These are phyloP conservation scores for Gymnopilus junonius DNA, from an alignment of 768 basidiomycete species.

Conservation along the genomic window DNA sequence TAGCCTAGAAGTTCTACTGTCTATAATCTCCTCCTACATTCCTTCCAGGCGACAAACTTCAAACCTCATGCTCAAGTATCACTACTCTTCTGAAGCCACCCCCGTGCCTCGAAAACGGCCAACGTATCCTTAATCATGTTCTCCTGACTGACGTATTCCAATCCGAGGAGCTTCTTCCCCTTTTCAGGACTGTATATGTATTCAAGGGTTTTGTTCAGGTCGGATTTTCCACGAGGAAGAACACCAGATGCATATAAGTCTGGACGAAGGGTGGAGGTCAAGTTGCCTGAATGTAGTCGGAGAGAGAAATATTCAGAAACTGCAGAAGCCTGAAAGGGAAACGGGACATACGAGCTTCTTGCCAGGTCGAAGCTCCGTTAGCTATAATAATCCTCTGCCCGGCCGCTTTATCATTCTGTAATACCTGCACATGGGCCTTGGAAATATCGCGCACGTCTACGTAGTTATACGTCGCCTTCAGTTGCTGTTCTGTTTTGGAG, in stretches of 20 bases:
- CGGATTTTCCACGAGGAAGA: conserved; percentile 13
- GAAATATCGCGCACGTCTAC: conserved; percentile 61
- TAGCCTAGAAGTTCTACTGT: no score
- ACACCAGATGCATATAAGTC: conserved; percentile 8
- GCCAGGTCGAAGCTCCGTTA: conserved; percentile 8
- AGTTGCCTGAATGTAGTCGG: conserved; percentile 1
- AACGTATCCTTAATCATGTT: neutral
- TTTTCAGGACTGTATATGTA: conserved; percentile 9
- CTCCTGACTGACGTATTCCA: conserved; percentile 6
- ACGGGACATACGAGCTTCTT: conserved; percentile 6
- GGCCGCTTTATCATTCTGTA: conserved; percentile 54
- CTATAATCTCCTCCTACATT: no score
- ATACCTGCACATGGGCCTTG: conserved; percentile 53
- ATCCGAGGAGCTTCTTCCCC: conserved; percentile 9
- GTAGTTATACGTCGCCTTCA: conserved; percentile 31
- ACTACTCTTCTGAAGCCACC: conserved; percentile 7
- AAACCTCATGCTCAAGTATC: no score
- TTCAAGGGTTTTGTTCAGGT: neutral
- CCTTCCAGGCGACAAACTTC: no score
- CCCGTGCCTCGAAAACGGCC: conserved; percentile 4
- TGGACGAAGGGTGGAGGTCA: conserved; percentile 1
- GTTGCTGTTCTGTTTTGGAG: conserved; percentile 17
- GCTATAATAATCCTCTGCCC: conserved; percentile 59
- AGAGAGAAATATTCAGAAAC: no score
- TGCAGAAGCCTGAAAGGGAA: neutral